These are phyloP conservation scores for Pseudomicrostroma phylloplanum DNA, from an alignment of 1,284 basidiomycete genomes.

Conservation along the genomic window DNA sequence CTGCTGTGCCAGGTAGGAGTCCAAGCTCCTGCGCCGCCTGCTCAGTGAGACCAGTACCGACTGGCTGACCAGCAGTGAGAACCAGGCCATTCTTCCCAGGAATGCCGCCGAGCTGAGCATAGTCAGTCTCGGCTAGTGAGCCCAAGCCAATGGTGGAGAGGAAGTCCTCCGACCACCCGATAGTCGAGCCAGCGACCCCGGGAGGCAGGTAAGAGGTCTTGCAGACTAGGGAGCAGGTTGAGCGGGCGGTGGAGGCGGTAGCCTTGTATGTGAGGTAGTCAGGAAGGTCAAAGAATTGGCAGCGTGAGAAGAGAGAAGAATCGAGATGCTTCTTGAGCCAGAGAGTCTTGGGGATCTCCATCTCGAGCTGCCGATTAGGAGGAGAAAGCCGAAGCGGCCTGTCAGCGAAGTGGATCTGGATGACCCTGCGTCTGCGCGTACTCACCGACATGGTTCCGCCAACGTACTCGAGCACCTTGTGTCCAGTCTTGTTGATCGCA, in stretches of 20 bases:
- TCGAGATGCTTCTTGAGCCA: conserved; percentile 91
- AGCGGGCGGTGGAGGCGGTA: conserved; percentile 71
- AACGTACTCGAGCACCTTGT: conserved; percentile 84
- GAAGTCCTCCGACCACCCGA: conserved; percentile 48
- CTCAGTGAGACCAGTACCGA: conserved; percentile 74
- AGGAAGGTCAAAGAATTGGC: conserved; percentile 93
- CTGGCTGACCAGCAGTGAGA: conserved; percentile 83
- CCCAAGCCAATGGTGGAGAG: conserved; percentile 47
- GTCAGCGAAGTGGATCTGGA: not conserved
- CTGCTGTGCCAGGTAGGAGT: conserved; percentile 77
- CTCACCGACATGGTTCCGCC: conserved; percentile 87
- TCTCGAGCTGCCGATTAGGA: conserved; percentile 27
- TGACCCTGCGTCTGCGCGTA: conserved; percentile 16
- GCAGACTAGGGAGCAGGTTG: conserved; percentile 88
- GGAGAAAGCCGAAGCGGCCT: not conserved
- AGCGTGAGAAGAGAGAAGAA: conserved; percentile 65
- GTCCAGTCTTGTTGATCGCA: conserved; percentile 76
- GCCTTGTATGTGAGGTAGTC: conserved; percentile 93
- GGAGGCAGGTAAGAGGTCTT: conserved; percentile 91
- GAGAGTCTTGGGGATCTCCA: conserved; percentile 70
- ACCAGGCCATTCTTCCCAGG: conserved; percentile 60
- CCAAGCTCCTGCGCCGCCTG: conserved; percentile 78
- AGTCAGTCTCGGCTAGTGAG: conserved; percentile 58
- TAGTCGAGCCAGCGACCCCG: conserved; percentile 51
- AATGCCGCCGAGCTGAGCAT: conserved; percentile 70